A percentile compares a stretch with the other conserved stretches of the same genome.
Evolutionary conservation across 441 rosid genomes (phyloP).

Genomic region (Populus hybrid): DNA sequence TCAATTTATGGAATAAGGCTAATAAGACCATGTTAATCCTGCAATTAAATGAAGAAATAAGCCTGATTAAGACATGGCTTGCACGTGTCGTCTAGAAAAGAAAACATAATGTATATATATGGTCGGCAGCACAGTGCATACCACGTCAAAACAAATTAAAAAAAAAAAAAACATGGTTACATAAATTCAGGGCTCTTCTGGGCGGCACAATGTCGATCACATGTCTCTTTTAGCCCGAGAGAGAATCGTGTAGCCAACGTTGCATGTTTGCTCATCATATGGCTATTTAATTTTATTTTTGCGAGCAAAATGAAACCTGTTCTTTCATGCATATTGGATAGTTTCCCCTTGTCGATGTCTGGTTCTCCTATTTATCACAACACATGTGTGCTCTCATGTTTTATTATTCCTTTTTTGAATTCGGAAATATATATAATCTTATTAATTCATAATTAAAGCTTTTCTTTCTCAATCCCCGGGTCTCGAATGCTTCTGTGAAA

Average conservation of each 20-base stretch:
- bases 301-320: neutral
- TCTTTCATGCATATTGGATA: neutral
- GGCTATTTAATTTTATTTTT: too few relatives aligned
- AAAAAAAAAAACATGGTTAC: neutral
- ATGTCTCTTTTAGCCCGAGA: too few relatives aligned
- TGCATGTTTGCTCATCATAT: too few relatives aligned
- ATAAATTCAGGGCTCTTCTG: neutral
- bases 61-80: neutral
- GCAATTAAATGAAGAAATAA: too few relatives aligned
- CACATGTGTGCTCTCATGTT: neutral
- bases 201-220: constrained; percentile 13
- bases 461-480: neutral
- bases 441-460: neutral
- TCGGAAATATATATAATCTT: neutral
- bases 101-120: neutral
- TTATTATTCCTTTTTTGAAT: neutral
- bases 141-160: neutral
- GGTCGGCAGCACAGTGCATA: constrained; percentile 14
- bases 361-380: neutral
- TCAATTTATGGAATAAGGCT: neutral
- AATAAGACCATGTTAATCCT: too few relatives aligned
- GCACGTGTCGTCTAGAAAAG: neutral
- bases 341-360: neutral
- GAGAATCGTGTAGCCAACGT: neutral
- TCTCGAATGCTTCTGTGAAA: neutral